Evolutionary conservation across 208 protist species (phyloP), one percentile per base, ranked within the genome.

Genomic region (Novymonas esmeraldas): DNA sequence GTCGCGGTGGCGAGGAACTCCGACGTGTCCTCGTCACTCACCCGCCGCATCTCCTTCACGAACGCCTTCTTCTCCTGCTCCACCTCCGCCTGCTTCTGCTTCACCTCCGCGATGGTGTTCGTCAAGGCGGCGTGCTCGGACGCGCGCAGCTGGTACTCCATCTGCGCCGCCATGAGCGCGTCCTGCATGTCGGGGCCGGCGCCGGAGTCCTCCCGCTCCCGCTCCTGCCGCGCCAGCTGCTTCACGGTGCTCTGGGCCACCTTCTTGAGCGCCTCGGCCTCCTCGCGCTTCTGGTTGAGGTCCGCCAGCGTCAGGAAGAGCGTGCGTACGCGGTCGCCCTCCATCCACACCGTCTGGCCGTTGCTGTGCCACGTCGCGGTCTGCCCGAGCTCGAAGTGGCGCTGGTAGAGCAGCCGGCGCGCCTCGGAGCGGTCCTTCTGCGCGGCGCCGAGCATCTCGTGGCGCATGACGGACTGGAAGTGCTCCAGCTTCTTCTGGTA

Each of bases 341-440:
- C 84, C 34, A 93, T 76, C 87, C 87, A 93, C 46, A 89, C 80
- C 66, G 89, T 83, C 36, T 77, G 71, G 7, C 79, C 76, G 50
- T 73, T 86, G 45, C 64, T 65, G 33, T 78, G 79, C 75, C 71
- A 84, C 55, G 72, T 78, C 26, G 77, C 77, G 26, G 87, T 79
- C 41, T 93, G 87, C n/a, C 87, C 87, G 24, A 93, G 79, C 63
- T 93, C 87, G 57, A 89, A 93, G 64, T 93, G 87, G 26, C 59
- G 45, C 64, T 83, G 71, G 60, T 89, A 79, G 2, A 87, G 78
- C n/a, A 81, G 51, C 10, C 87, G 78, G 11, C 84, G 81, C 6
- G 87, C 87, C 48, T 90, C 79, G 10, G 68, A 62, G 20, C 74
- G 73, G 46, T 63, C 42, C 49, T 81, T 70, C 39, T 71, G 64